Evolutionary conservation across 805 yeast genomes (phyloP), one percentile per base, ranked within the genome.

Genomic region (Candida nemodendra): DNA sequence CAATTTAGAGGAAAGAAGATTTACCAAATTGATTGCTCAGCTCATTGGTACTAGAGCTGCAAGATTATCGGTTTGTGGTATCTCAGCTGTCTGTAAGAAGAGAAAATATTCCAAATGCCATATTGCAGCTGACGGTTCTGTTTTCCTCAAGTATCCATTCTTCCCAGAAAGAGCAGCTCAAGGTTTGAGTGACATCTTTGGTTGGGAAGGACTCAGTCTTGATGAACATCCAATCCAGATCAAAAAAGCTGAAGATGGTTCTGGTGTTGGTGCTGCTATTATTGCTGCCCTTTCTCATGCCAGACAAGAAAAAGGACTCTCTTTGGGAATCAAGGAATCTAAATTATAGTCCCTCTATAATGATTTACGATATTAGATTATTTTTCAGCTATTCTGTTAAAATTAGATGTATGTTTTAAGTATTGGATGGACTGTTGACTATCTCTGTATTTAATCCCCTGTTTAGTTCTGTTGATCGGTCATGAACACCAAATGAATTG

Each of bases 111-210:
- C 65, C 47, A 75, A 82, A 32, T 87, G 81, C 39, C 95, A 89
- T 62, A 84, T 88, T 65, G 99, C 99, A 42, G 97, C 98, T 46
- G 99, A 93, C 62, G 99, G 99, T 54, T 88, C 97, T 13, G 98
- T 93, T 32, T 88, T 71, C 72, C 81, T 88, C 77, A 85, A 79
- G 68, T 93, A 93, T 71, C 98, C 99, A 38, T 84, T 81, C 51
- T 93, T 93, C 81, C 80, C 85, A 62, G 84, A 84, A 62, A 80
- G 96, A 64, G 96, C 96, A 30, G 96, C 96, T 35, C 74, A 81
- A 59, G 97, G 88, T 45, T 76, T 93, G 63, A 78, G 84, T 62
- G 98, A 91, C 64, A 86, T 93, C 55, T 89, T 86, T 61, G 95
- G 76, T 49, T 93, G 97, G 97, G 65, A 61, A 3, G 58, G 54